Evolutionary conservation across 345 rosid species (phyloP).

Genomic region (Stellera chamaejasme): DNA sequence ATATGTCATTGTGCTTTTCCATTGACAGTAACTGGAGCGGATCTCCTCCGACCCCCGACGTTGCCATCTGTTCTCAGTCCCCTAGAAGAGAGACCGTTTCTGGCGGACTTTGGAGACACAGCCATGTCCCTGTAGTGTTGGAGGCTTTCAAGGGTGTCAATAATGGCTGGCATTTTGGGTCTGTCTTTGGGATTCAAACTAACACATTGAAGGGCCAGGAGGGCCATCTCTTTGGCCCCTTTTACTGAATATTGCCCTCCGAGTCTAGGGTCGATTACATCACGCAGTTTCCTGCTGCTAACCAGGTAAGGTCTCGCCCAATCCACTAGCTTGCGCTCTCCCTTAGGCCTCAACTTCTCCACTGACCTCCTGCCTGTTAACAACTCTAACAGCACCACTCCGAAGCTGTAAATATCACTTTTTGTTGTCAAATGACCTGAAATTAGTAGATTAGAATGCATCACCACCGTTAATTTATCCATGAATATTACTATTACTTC

Average conservation of each 20-base stretch:
- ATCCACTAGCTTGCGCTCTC: slow-evolving; percentile 70
- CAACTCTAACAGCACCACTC: slow-evolving; percentile 79
- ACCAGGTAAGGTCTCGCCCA: slow-evolving; percentile 75
- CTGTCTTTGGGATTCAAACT: slow-evolving; percentile 83
- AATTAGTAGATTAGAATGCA: not conserved
- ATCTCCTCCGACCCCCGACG: slow-evolving; percentile 26
- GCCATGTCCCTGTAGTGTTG: slow-evolving; percentile 73
- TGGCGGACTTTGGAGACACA: slow-evolving; percentile 26
- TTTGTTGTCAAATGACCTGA: slow-evolving; percentile 89
- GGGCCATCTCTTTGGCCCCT: slow-evolving; percentile 77
- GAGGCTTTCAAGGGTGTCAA: slow-evolving; percentile 58
- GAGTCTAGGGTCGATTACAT: slow-evolving; percentile 68
- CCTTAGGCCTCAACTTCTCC: slow-evolving; percentile 60
- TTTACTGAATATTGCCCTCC: slow-evolving; percentile 75
- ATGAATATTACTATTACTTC: too few relatives aligned
- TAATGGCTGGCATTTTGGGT: slow-evolving; percentile 63
- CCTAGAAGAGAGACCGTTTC: slow-evolving; percentile 26
- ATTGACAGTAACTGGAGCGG: slow-evolving; percentile 28
- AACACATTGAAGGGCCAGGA: slow-evolving; percentile 54
- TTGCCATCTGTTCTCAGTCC: slow-evolving; percentile 19
- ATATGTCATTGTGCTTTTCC: slow-evolving; percentile 15
- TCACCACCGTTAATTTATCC: not conserved
- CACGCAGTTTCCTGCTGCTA: slow-evolving; percentile 63
- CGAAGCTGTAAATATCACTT: slow-evolving; percentile 86
- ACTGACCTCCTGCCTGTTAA: slow-evolving; percentile 80